Evolutionary conservation across 1,284 basidiomycete species (phyloP), one percentile per base, ranked within the genome.

Genomic region (Austropuccinia psidii): DNA sequence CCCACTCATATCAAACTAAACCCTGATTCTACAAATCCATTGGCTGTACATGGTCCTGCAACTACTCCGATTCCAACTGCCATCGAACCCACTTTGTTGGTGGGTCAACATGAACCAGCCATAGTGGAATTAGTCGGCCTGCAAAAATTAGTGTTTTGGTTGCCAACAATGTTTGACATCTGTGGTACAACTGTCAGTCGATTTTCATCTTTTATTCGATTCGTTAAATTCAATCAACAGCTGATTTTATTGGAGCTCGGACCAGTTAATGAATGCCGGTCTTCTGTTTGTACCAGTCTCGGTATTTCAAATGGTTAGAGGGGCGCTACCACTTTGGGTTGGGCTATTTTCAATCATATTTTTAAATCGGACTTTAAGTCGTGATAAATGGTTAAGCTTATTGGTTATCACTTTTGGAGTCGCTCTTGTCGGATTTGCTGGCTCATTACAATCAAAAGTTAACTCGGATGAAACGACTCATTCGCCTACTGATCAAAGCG

Each of bases 301-400:
- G 65, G 93, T 98, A 78, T 98, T 91, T 84, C 95, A 95, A 83
- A 98, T 98, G 95, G 92, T 90, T 49, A 87, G 96, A 76, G 96
- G 96, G 50, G 91, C 94, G 15, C 87, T 98, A 73, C 95, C 98
- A 66, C 86, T 99, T 66, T 98, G 96, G 83, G 96, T 99, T 76
- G 96, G 93, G 45, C 81, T 93, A 70, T 87, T 98, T 77, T 91
- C 89, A 68, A 93, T 98, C 78, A 82, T 94, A 76, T 98, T 98
- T 84, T 87, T 99, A 73, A 87, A 86, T 70, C 87, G 93, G 76
- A 85, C 84, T 74, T 86, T 92, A 75, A 74, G 79, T 77, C 13
- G 82, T 80, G 74, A 77, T 60, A 84, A 86, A 76, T 98, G 96
- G 95, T 77, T 90, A 19, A 90, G 93, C 21, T 87, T 98, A 68